These are phyloP conservation scores for Pestalotiopsis sp. DNA, from an alignment of 2,329 filamentous ascomycete genomes.

Conservation along the genomic window DNA sequence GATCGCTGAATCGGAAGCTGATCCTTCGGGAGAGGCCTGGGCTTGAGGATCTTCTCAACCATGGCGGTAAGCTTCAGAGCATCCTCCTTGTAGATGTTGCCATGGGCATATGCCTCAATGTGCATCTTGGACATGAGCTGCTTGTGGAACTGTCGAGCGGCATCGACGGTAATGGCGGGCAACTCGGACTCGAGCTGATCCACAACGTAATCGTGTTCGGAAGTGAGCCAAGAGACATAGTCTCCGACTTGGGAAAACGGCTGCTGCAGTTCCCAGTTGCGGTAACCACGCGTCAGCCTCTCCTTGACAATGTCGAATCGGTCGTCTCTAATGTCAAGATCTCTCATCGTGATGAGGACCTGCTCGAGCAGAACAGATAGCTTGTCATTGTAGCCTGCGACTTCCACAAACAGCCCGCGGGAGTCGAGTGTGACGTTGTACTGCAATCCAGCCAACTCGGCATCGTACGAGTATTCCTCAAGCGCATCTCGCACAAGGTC, in stretches of 20 bases:
- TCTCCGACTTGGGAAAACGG: constrained; percentile 88
- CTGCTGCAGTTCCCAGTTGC: constrained; percentile 86
- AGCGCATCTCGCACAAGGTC: constrained; percentile 87
- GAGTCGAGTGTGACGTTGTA: constrained; percentile 78
- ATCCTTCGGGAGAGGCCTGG: constrained; percentile 70
- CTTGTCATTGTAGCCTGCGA: constrained; percentile 96
- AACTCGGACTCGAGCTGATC: constrained; percentile 82
- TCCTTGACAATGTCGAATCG: constrained; percentile 93
- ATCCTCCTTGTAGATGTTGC: constrained; percentile 94
- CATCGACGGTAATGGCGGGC: constrained; percentile 71
- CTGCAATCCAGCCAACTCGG: constrained; percentile 85
- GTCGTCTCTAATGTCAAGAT: constrained; percentile 82
- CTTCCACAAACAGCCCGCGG: constrained; percentile 74
- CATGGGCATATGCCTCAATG: constrained; percentile 86
- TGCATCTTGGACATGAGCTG: constrained; percentile 82
- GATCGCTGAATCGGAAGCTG: constrained; percentile 83
- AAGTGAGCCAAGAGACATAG: constrained; percentile 79
- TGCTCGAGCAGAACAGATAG: constrained; percentile 88
- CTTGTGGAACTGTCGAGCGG: constrained; percentile 77
- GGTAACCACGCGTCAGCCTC: constrained; percentile 72
- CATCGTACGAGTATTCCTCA: constrained; percentile 94
- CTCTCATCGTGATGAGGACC: constrained; percentile 80
- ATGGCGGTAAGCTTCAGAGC: constrained; percentile 83
- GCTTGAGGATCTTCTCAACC: constrained; percentile 76
- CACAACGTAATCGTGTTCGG: constrained; percentile 76